Evolutionary conservation across 805 yeast species (phyloP).

Genomic region (Wilhelminamyces savonicus): DNA sequence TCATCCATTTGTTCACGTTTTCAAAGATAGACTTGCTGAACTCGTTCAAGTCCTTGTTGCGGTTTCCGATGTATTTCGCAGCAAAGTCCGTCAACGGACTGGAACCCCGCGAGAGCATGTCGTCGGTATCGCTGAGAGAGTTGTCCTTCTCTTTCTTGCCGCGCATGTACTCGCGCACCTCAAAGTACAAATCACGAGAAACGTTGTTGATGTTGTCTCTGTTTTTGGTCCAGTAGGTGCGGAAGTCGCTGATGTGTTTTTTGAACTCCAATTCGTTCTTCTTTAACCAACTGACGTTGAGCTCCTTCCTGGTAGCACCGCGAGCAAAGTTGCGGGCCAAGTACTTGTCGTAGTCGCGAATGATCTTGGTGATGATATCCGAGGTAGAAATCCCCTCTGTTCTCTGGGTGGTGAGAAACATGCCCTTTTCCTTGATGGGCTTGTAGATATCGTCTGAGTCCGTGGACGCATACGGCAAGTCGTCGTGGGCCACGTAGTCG

Average conservation of each 20-base stretch:
- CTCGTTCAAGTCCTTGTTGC: conserved; percentile 29
- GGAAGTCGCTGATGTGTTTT: conserved; percentile 81
- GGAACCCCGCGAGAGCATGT: conserved; percentile 17
- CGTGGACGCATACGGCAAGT: conserved; percentile 86
- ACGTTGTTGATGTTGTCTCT: conserved; percentile 62
- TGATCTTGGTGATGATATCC: conserved; percentile 91
- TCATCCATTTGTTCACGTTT: conserved; percentile 38
- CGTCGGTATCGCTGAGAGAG: conserved; percentile 24
- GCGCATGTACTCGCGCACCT: conserved; percentile 68
- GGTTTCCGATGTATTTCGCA: conserved; percentile 54
- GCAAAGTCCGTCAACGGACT: conserved; percentile 69
- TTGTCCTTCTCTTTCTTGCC: conserved; percentile 37
- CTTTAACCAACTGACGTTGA: conserved; percentile 95
- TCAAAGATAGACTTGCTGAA: conserved; percentile 27
- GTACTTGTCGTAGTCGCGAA: conserved; percentile 93
- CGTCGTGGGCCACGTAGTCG: conserved; percentile 98
- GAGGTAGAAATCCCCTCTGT: conserved; percentile 96
- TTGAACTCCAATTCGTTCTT: conserved; percentile 93
- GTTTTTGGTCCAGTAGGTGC: conserved; percentile 78
- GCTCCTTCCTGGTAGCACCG: conserved; percentile 94
- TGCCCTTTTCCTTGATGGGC: conserved; percentile 86
- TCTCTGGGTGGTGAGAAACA: conserved; percentile 90
- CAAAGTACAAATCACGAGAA: conserved; percentile 78
- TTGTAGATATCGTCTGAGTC: conserved; percentile 88
- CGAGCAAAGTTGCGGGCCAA: conserved; percentile 95